A percentile compares a stretch with the other conserved stretches of the same genome.
Conservation (phyloP, 2,329 filamentous ascomycete genomes). For the Colletotrichum eleusines region DNA sequence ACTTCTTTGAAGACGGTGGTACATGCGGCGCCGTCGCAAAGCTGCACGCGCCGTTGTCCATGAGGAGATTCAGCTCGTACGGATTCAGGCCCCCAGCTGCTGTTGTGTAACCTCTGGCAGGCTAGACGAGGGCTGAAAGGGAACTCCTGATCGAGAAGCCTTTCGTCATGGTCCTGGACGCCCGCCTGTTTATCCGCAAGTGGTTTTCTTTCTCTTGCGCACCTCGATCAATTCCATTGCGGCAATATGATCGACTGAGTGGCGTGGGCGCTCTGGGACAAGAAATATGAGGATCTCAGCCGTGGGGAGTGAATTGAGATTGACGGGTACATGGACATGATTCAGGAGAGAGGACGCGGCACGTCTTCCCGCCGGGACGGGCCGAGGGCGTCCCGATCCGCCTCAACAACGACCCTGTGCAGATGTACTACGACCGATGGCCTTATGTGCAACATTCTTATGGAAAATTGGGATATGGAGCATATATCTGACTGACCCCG, state of each 20-base stretch:
- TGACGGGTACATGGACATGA: background rate
- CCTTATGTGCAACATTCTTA: background rate
- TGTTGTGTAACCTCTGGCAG: too few species aligned
- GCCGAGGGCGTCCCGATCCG: background rate
- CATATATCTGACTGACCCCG: background rate
- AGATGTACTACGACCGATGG: background rate
- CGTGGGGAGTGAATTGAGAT: background rate
- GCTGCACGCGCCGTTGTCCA: too few species aligned
- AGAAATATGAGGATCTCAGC: background rate
- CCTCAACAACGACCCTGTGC: background rate
- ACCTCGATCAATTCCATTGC: background rate
- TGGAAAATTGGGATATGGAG: background rate
- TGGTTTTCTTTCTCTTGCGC: background rate
- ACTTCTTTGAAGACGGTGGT: too few species aligned
- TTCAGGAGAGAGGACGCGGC: background rate
- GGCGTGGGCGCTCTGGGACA: background rate
- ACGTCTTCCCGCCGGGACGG: background rate
- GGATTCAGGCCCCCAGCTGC: too few species aligned
- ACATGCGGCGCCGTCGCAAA: too few species aligned
- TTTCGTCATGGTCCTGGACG: background rate
- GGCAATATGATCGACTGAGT: background rate
- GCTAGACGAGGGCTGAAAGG: background rate
- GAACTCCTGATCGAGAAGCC: background rate
- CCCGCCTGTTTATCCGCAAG: background rate
- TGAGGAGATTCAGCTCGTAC: too few species aligned